Percentiles rank a stretch among this genome's conserved stretches.
Evolutionary conservation across 371 early-diverging fungal genomes (phyloP).

Genomic region (Mortierella sp.): DNA sequence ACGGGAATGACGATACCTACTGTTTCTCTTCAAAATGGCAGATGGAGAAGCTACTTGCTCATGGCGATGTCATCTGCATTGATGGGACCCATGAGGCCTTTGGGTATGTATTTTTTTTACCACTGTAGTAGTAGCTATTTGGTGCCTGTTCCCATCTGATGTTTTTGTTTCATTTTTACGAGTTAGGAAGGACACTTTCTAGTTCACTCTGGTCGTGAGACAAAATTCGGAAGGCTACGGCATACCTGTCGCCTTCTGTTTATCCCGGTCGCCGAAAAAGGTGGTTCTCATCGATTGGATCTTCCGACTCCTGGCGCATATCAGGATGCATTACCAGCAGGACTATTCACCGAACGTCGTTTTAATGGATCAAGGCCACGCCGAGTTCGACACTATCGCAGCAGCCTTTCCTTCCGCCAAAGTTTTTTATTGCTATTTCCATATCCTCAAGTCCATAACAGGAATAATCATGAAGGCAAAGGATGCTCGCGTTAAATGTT

Average conservation of each 20-base stretch:
- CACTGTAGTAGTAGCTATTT: not conserved
- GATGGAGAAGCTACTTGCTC: not conserved
- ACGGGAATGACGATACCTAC: not conserved
- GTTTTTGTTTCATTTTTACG: not conserved
- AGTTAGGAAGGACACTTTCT: not conserved
- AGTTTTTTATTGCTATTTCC: not conserved
- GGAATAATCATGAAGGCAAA: not conserved
- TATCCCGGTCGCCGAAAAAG: not conserved
- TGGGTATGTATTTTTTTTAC: not conserved
- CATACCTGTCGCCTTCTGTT: constrained; percentile 1
- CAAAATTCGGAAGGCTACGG: not conserved
- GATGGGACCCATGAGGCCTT: not conserved
- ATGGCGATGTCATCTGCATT: not conserved
- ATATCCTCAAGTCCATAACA: constrained; percentile 3
- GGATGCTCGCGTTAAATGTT: not conserved
- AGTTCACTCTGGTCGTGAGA: not conserved
- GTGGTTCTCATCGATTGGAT: not conserved
- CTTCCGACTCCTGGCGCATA: not conserved
- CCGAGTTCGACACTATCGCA: not conserved
- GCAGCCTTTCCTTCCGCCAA: not conserved
- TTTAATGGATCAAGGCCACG: not conserved
- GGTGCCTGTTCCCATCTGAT: not conserved
- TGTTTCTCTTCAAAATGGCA: not conserved
- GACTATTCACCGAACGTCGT: not conserved
- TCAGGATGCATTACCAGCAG: not conserved